Evolutionary conservation across 768 basidiomycete species (phyloP).

Genomic region (Xerocomellus dryophilus): DNA sequence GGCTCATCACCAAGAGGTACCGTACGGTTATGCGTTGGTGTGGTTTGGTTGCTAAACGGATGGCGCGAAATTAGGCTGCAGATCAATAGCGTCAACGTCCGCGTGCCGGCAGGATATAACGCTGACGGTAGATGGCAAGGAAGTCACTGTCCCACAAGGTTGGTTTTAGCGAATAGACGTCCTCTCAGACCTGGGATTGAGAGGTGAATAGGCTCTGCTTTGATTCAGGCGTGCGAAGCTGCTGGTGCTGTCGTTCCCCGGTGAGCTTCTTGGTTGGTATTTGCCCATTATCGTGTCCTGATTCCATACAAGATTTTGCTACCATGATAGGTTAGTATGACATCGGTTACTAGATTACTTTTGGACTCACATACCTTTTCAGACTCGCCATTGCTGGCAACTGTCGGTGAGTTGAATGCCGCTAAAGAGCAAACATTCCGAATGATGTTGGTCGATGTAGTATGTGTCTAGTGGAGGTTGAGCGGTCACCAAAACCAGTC

Average conservation of each 20-base stretch:
- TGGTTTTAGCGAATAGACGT: constrained; percentile 27
- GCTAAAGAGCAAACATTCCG: not conserved
- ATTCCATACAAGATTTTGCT: constrained; percentile 59
- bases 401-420: constrained; percentile 65
- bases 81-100: constrained; percentile 65
- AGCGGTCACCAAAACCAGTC: constrained; percentile 90
- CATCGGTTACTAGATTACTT: not conserved
- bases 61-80: constrained; percentile 42
- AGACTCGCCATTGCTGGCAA: constrained; percentile 97
- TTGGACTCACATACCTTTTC: constrained; percentile 1
- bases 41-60: not conserved
- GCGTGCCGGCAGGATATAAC: constrained; percentile 77
- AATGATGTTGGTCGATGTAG: constrained; percentile 37
- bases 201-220: constrained; percentile 68
- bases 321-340: constrained; percentile 70
- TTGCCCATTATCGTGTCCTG: constrained; percentile 5
- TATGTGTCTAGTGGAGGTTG: constrained; percentile 99
- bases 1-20: constrained; percentile 37
- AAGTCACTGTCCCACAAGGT: constrained; percentile 97
- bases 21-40: not conserved
- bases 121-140: constrained; percentile 93
- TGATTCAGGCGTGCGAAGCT: constrained; percentile 95
- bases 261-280: constrained; percentile 37
- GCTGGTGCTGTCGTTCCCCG: constrained; percentile 80
- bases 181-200: constrained; percentile 6